These are phyloP conservation scores for Aurantiochytrium sp. DNA, from an alignment of 108 stramenopile genomes.

Conservation along the genomic window DNA sequence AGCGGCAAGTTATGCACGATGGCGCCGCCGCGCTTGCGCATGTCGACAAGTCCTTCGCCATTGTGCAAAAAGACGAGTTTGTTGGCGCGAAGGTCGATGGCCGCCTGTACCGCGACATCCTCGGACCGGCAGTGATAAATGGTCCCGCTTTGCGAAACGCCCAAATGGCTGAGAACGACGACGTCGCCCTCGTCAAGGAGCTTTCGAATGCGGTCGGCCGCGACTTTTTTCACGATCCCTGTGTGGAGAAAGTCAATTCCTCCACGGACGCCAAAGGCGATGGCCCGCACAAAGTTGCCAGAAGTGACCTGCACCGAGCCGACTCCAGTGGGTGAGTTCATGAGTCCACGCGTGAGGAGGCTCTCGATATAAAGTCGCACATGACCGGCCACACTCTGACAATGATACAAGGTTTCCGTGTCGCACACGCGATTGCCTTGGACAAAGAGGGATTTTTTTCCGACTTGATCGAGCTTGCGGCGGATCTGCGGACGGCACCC, in stretches of 20 bases:
- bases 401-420: slow-evolving; percentile 7
- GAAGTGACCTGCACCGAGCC: background rate
- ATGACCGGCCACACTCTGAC: slow-evolving; percentile 10
- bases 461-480: slow-evolving; percentile 13
- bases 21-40: slow-evolving; percentile 15
- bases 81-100: slow-evolving; percentile 1
- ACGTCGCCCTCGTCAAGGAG: slow-evolving; percentile 5
- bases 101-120: slow-evolving; percentile 10
- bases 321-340: slow-evolving; percentile 7
- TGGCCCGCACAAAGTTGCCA: slow-evolving; percentile 13
- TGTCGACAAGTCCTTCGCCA: slow-evolving; percentile 9
- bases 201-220: background rate
- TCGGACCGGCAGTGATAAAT: slow-evolving; percentile 18
- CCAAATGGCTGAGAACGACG: background rate
- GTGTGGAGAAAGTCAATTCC: slow-evolving; percentile 6
- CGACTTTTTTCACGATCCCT: background rate
- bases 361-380: slow-evolving; percentile 4
- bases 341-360: slow-evolving; percentile 9
- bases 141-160: background rate
- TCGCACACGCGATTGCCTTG: slow-evolving; percentile 15
- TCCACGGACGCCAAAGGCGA: slow-evolving; percentile 13
- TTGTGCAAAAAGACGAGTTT: slow-evolving; percentile 15
- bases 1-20: slow-evolving; percentile 2
- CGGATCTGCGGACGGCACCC: slow-evolving; percentile 12
- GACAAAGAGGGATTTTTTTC: background rate